Conservation (phyloP, 257 asterid genomes). For the Solanum sitiens region DNA sequence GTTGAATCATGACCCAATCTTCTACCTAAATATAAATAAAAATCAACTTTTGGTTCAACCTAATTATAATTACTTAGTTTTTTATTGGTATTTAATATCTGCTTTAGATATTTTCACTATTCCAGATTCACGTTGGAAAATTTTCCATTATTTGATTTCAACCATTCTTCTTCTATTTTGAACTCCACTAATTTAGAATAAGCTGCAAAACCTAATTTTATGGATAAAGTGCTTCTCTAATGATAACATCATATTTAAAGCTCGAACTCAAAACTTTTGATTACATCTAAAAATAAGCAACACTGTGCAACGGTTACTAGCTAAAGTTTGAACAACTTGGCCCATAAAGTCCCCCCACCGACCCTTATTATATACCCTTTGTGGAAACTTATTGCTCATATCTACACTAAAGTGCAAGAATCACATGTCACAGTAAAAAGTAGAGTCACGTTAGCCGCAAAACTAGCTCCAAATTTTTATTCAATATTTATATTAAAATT, state of each 20-base stretch:
- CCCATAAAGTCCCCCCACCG: not conserved
- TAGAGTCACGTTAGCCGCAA: not conserved
- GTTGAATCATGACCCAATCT: not conserved
- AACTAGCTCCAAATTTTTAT: not conserved
- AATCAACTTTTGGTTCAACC: not conserved
- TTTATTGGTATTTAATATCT: too few species aligned
- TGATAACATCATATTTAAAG: not conserved
- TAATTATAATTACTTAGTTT: too few species aligned
- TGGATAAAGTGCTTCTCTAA: not conserved
- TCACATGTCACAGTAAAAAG: not conserved
- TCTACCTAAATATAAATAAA: too few species aligned
- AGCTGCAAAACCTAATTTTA: too few species aligned
- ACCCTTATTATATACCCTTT: not conserved
- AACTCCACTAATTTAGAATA: not conserved
- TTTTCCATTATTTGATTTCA: too few species aligned
- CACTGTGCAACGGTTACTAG: not conserved
- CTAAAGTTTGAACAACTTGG: not conserved
- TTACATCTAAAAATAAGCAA: not conserved
- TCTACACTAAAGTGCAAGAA: not conserved
- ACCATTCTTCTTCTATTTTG: too few species aligned
- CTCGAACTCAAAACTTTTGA: too few species aligned
- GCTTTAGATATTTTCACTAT: too few species aligned
- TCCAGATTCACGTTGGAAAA: too few species aligned
- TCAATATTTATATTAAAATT: rapidly evolving
- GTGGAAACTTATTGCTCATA: not conserved